Percentiles rank a stretch among this genome's conserved stretches.
Evolutionary conservation across 1,139 yeast species (phyloP).

Genomic region (Hansenula anomala): DNA sequence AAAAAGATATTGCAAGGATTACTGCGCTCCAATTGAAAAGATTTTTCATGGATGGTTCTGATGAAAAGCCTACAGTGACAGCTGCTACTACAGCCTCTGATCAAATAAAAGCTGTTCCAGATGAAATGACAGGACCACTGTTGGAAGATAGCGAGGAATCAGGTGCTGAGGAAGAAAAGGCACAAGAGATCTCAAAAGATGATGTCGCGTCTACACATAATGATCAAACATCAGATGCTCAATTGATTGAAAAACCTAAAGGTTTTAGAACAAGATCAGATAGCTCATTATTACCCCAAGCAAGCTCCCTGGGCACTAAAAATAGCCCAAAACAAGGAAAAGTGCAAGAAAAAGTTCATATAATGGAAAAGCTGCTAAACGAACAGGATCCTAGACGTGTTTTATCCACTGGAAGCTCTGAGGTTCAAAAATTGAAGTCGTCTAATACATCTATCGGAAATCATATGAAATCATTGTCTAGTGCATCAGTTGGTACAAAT

Average conservation of each 20-base stretch:
- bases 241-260: slow-evolving; percentile 2
- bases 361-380: slow-evolving; percentile 1
- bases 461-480: not conserved
- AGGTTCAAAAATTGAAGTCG: not conserved
- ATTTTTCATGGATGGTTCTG: slow-evolving; percentile 51
- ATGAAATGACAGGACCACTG: no score
- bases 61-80: slow-evolving; percentile 17
- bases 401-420: slow-evolving; percentile 1
- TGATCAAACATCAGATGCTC: not conserved
- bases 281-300: not conserved
- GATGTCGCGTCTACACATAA: not conserved
- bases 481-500: not conserved
- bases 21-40: slow-evolving; percentile 85
- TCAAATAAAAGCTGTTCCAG: no score
- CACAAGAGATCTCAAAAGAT: not conserved
- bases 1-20: slow-evolving; percentile 86
- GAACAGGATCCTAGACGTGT: slow-evolving; percentile 2
- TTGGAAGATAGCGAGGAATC: slow-evolving; percentile 14
- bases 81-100: no score
- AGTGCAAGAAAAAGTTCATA: slow-evolving; percentile 1
- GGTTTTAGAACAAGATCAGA: slow-evolving; percentile 1
- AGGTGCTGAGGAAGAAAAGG: slow-evolving; percentile 12
- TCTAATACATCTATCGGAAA: not conserved
- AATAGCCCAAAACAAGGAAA: not conserved
- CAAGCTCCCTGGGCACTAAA: not conserved